Evolutionary conservation across 306 rosid genomes (phyloP).

Genomic region (Cucumis hystrix): DNA sequence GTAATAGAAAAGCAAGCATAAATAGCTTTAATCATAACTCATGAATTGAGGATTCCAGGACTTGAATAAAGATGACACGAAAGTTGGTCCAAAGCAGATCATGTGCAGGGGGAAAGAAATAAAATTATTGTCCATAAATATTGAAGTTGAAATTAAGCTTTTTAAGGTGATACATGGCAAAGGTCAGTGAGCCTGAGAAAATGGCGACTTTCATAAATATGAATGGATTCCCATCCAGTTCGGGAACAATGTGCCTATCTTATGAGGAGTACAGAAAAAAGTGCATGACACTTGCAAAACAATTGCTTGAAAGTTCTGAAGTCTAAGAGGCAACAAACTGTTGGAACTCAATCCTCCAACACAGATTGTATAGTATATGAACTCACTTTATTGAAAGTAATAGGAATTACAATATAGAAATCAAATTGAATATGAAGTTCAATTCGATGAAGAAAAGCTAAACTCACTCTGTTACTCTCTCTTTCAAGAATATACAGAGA

Average conservation of each 20-base stretch:
- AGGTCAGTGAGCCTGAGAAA: neutral
- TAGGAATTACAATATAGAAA: too few relatives aligned
- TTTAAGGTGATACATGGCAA: neutral
- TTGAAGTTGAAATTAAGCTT: neutral
- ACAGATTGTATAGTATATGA: too few relatives aligned
- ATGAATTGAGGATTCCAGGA: neutral
- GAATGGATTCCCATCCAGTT: neutral
- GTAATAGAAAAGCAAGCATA: neutral
- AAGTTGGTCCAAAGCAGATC: neutral
- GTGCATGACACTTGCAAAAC: neutral
- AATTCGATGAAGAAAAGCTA: too few relatives aligned
- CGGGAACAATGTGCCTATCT: neutral
- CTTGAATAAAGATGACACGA: neutral
- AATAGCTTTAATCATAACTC: neutral
- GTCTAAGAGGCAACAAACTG: neutral
- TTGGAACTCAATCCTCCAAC: too few relatives aligned
- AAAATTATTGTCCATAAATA: neutral
- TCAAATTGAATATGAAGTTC: too few relatives aligned
- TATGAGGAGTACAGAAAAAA: neutral
- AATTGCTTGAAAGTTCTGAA: neutral
- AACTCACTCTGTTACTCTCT: too few relatives aligned
- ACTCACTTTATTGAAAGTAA: too few relatives aligned
- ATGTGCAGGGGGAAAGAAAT: neutral
- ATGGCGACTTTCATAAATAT: neutral
- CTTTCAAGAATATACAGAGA: too few relatives aligned